A percentile compares a stretch with the other conserved stretches of the same genome.
Evolutionary conservation across 2,329 filamentous ascomycete genomes (phyloP).

Genomic region (Trichophaea hybrida): DNA sequence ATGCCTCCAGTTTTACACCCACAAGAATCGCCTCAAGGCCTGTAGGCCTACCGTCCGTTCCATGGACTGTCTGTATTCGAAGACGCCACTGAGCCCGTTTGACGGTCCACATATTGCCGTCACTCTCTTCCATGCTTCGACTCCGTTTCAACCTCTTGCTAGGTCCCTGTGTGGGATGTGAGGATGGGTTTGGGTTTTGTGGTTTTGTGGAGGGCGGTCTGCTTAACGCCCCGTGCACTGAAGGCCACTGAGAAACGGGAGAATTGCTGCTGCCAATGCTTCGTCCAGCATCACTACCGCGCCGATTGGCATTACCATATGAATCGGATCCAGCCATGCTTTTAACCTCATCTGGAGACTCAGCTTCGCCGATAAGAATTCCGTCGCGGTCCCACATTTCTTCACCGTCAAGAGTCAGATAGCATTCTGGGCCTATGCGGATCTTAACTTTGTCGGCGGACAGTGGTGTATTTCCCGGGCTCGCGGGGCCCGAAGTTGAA

Average conservation of each 20-base stretch:
- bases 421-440: constrained; percentile 45
- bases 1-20: constrained; percentile 62
- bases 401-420: constrained; percentile 45
- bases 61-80: constrained; percentile 41
- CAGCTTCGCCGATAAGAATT: constrained; percentile 12
- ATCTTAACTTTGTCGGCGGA: constrained; percentile 57
- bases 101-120: constrained; percentile 28
- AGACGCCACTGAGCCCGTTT: constrained; percentile 32
- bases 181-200: neutral
- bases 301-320: constrained; percentile 25
- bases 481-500: constrained; percentile 35
- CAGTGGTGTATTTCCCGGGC: constrained; percentile 53
- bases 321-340: too few relatives aligned
- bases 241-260: constrained; percentile 28
- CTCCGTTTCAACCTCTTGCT: constrained; percentile 31
- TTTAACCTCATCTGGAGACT: neutral
- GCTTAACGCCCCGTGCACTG: constrained; percentile 28
- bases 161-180: constrained; percentile 32
- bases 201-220: neutral
- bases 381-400: constrained; percentile 25
- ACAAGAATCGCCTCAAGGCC: constrained; percentile 57
- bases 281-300: constrained; percentile 26
- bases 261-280: constrained; percentile 7
- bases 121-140: constrained; percentile 25
- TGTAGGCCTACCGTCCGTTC: constrained; percentile 35